Evolutionary conservation across 306 rosid species (phyloP).

Genomic region (Dalbergia oliveri): DNA sequence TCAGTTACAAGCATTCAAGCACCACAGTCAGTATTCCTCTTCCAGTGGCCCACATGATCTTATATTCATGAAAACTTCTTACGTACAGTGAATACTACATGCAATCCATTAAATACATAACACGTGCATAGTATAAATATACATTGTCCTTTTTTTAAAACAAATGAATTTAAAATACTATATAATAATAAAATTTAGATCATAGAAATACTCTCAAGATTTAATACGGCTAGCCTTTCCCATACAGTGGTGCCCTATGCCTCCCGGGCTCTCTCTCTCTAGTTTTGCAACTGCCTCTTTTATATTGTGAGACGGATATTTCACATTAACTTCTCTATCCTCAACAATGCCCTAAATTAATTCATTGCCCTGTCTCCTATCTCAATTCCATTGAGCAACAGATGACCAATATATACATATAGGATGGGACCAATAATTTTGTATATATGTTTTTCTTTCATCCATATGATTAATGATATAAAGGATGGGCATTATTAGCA

Average conservation of each 20-base stretch:
- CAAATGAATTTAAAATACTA: neutral
- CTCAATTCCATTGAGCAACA: too few species aligned
- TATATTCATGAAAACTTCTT: neutral
- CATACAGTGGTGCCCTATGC: neutral
- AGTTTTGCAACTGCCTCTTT: neutral
- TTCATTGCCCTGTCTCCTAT: conserved; percentile 12
- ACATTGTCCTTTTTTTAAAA: neutral
- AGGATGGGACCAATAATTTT: too few species aligned
- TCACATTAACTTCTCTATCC: neutral
- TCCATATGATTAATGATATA: too few species aligned
- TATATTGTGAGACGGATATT: neutral
- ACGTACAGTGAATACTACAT: neutral
- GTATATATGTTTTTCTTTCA: too few species aligned
- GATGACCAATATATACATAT: too few species aligned
- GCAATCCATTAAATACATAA: neutral
- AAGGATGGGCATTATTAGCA: neutral
- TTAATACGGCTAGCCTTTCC: neutral
- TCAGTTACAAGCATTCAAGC: conserved; percentile 41
- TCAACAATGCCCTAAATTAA: neutral
- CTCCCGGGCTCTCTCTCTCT: neutral
- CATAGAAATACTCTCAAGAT: neutral
- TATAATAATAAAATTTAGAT: conserved; percentile 7
- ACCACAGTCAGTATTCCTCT: conserved; percentile 15
- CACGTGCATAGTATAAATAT: neutral
- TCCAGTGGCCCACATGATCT: conserved; percentile 43